Evolutionary conservation across 805 yeast genomes (phyloP), one percentile per base, ranked within the genome.

Genomic region (Nakazawaea wickerhamii): DNA sequence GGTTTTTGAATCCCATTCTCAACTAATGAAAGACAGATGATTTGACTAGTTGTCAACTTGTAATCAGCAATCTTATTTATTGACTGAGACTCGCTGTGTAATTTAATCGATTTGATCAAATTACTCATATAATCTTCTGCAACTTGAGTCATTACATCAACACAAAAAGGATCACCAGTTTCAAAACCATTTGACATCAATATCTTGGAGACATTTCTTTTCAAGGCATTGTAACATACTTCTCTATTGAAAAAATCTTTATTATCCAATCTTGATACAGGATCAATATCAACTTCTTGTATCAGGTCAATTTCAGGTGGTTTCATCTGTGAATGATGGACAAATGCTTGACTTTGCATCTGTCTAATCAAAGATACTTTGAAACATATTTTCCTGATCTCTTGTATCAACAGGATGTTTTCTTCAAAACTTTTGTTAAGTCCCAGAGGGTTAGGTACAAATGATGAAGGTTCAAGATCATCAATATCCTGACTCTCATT

Each of bases 121-220:
- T 86, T 89, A 34, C 79, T 71, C 63, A 93, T 58, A 55, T 85
- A 90, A 46, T 74, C 81, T 37, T 86, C 91, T 0, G 97, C 91
- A 25, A 93, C 61, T 50, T 88, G 95, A 0, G 96, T 77, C 43
- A 93, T 62, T 2, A 87, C 75, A 48, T 85, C 83, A 20, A 86
- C 72, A 5, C 97, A 96, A 37, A 71, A 67, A 10, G 83, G 77
- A 50, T 86, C 87, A 0, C 95, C 75, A 0, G 84, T 67, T 63
- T 93, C 98, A 65, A 86, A 93, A 0, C 99, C 99, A 33, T 83
- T 80, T 31, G 87, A 82, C 98, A 93, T 91, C 1, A 86, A 78
- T 15, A 93, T 65, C 48, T 88, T 87, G 15, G 90, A 75, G 0
- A 86, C 77, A 31, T 82, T 75, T 51, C 84, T 78, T 49, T 77